phyloP scores from a whole-genome alignment of 2,329 filamentous ascomycete genomes.

The Stachybotrys chlorohalonatus region DNA sequence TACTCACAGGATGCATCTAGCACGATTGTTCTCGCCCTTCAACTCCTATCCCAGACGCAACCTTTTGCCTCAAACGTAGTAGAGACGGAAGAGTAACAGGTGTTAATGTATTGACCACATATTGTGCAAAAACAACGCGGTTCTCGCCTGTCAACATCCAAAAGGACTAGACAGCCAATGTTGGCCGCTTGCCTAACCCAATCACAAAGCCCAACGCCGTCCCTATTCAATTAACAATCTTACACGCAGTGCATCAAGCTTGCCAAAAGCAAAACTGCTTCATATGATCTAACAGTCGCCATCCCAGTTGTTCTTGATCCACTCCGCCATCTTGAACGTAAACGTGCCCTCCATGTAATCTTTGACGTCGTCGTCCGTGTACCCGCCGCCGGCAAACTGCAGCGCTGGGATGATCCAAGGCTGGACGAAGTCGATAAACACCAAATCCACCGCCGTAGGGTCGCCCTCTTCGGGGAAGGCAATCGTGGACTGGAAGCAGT shows the following conservation, averaged over 20 bases:
- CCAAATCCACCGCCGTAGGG: constrained; percentile 71
- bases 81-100: too few relatives aligned
- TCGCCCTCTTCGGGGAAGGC: constrained; percentile 47
- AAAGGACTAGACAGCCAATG: too few relatives aligned
- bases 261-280: background rate
- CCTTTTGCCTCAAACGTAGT: too few relatives aligned
- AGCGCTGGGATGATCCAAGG: constrained; percentile 71
- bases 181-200: too few relatives aligned
- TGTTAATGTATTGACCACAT: too few relatives aligned
- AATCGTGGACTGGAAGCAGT: constrained; percentile 67
- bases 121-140: too few relatives aligned
- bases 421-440: constrained; percentile 88
- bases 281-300: constrained; percentile 27
- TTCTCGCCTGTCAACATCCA: too few relatives aligned
- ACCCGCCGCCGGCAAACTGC: constrained; percentile 47
- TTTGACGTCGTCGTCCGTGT: constrained; percentile 35
- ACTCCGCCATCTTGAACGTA: constrained; percentile 45
- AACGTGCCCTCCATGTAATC: constrained; percentile 45
- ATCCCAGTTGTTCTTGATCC: constrained; percentile 52
- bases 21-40: too few relatives aligned
- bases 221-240: background rate
- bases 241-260: background rate
- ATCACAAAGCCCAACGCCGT: background rate
- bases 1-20: too few relatives aligned
- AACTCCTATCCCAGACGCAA: too few relatives aligned